Evolutionary conservation across 768 basidiomycete genomes (phyloP).

Genomic region (Hypsizygus marmoreus): DNA sequence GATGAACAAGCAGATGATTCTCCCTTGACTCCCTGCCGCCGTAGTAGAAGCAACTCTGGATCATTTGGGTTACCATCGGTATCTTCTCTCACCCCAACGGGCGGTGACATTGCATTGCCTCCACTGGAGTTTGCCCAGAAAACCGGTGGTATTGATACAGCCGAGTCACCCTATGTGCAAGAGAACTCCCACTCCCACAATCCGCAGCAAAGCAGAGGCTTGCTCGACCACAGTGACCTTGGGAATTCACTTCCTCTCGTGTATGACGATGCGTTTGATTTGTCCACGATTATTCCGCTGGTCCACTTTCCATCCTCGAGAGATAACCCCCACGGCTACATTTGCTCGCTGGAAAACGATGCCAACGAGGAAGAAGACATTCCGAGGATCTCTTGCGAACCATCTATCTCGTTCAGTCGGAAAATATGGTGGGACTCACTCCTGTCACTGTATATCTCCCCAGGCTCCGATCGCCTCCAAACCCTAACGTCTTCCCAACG

Average conservation of each 20-base stretch:
- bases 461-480: constrained; percentile 31
- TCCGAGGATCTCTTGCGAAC: constrained; percentile 48
- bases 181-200: neutral
- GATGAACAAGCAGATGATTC: constrained; percentile 4
- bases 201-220: neutral
- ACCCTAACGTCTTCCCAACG: constrained; percentile 44
- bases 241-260: constrained; percentile 6
- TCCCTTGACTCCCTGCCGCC: neutral
- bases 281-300: constrained; percentile 19
- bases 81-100: constrained; percentile 11
- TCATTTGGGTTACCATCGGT: neutral
- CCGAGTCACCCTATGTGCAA: constrained; percentile 2
- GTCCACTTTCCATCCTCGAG: constrained; percentile 4
- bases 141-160: neutral
- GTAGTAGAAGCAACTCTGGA: constrained; percentile 9
- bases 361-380: constrained; percentile 19
- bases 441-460: constrained; percentile 52
- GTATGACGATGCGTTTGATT: constrained; percentile 17
- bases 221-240: neutral
- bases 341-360: constrained; percentile 22
- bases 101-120: constrained; percentile 13
- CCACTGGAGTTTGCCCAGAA: constrained; percentile 12
- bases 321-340: constrained; percentile 10
- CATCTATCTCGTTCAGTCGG: constrained; percentile 66
- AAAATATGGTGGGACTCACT: constrained; percentile 83